Conservation (phyloP, 179 eudicot genomes). For the Sideroxylon spinosum region DNA sequence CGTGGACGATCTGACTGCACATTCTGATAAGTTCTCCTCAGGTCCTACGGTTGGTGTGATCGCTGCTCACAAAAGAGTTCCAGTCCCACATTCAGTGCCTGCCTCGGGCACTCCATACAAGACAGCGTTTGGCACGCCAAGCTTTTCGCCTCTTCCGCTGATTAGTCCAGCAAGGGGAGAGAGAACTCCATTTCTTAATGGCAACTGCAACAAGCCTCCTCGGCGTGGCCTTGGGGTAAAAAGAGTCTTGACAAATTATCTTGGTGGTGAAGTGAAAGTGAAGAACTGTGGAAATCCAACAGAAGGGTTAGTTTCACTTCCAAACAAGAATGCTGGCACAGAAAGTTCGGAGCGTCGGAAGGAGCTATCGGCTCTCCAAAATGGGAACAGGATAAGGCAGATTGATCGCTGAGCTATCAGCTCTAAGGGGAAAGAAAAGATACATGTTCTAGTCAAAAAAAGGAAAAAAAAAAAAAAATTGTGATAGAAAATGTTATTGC, state of each 20-base stretch:
- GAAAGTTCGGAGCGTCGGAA: conserved; percentile 44
- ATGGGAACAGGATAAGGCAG: conserved; percentile 26
- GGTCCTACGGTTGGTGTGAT: conserved; percentile 42
- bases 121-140: conserved; percentile 39
- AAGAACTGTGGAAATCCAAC: conserved; percentile 32
- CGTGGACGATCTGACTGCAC: conserved; percentile 66
- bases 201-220: conserved; percentile 42
- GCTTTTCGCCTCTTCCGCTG: conserved; percentile 42
- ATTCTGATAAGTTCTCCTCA: conserved; percentile 49
- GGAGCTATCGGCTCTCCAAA: conserved; percentile 23
- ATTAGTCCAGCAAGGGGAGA: conserved; percentile 49
- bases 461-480: no score
- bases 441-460: no score
- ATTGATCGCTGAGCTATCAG: conserved; percentile 20
- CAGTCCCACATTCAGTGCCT: conserved; percentile 41
- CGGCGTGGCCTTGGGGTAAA: conserved; percentile 73
- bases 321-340: conserved; percentile 30
- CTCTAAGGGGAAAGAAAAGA: background rate
- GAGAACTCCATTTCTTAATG: conserved; percentile 52
- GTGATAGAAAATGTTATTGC: background rate
- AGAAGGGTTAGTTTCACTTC: conserved; percentile 29
- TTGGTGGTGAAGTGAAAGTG: conserved; percentile 53
- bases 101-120: conserved; percentile 61
- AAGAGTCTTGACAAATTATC: conserved; percentile 70
- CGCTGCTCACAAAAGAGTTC: conserved; percentile 50